These are phyloP conservation scores for Sclerotinia spermophila DNA, from an alignment of 2,329 filamentous ascomycete genomes.

Conservation along the genomic window DNA sequence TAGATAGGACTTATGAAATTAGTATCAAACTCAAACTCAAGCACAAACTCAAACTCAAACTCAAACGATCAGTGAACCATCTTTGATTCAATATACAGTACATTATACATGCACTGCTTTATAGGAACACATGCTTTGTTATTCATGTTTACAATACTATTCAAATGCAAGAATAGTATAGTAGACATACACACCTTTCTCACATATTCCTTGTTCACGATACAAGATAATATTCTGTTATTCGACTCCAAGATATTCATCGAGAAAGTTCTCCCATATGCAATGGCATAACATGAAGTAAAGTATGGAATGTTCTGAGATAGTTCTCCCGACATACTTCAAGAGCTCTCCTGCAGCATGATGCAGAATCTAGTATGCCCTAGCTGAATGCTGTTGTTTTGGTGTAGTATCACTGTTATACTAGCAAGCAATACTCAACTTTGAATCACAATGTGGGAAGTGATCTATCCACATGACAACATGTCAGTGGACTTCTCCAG, in stretches of 20 bases:
- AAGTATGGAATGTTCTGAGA: not conserved
- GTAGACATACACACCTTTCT: not conserved
- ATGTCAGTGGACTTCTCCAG: not conserved
- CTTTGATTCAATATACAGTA: not conserved
- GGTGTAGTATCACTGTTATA: not conserved
- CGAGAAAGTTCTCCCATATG: not conserved
- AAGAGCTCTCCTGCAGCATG: not conserved
- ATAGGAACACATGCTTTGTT: not conserved
- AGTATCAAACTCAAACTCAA: not conserved
- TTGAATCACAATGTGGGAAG: not conserved
- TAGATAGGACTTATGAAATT: not conserved
- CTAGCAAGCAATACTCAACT: not conserved
- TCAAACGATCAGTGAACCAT: not conserved
- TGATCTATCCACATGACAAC: not conserved
- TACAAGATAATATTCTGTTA: not conserved
- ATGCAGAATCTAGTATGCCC: not conserved
- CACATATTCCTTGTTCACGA: not conserved
- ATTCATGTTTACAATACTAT: not conserved
- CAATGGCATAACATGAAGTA: not conserved
- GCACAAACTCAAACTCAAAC: not conserved
- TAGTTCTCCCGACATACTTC: not conserved
- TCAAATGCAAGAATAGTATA: not conserved
- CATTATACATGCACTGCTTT: not conserved
- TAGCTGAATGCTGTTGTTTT: not conserved
- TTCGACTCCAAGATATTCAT: too few relatives aligned